phyloP scores from a whole-genome alignment of 2,329 filamentous ascomycete species.

The Nemania sp. region DNA sequence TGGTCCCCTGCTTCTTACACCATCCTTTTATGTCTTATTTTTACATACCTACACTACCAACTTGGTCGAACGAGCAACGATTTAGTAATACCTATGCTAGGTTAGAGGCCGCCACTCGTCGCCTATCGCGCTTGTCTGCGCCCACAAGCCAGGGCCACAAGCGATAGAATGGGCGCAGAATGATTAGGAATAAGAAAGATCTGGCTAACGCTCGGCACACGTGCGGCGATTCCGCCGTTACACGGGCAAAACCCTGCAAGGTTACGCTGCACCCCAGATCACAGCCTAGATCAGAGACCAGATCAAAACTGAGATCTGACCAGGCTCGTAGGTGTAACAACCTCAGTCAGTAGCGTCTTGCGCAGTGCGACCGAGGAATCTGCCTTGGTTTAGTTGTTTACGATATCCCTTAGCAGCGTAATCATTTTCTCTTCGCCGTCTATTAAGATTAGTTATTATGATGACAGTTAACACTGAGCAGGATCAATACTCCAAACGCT shows the following conservation, averaged over 20 bases:
- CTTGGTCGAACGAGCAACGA: too few relatives aligned
- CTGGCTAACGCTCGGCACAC: background rate
- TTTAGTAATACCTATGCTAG: too few relatives aligned
- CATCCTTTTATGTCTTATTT: too few relatives aligned
- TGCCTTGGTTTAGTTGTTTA: slow-evolving; percentile 4
- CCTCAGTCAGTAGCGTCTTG: background rate
- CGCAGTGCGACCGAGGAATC: slow-evolving; percentile 12
- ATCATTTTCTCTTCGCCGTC: background rate
- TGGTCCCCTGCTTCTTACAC: background rate
- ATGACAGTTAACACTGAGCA: background rate
- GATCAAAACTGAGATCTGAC: too few relatives aligned
- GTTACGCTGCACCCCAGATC: slow-evolving; percentile 21
- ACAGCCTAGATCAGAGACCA: too few relatives aligned
- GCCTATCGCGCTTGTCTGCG: slow-evolving; percentile 22
- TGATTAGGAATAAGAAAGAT: background rate
- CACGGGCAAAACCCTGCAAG: slow-evolving; percentile 3
- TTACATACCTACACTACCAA: too few relatives aligned
- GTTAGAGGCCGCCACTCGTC: slow-evolving; percentile 17
- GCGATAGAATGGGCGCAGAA: background rate
- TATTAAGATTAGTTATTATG: background rate
- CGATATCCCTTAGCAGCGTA: background rate
- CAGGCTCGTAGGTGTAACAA: background rate
- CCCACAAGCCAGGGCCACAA: background rate
- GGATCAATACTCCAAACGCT: background rate
- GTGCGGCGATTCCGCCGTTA: slow-evolving; percentile 1